Conservation (phyloP, 257 asterid species). For the Ilex asprella region DNA sequence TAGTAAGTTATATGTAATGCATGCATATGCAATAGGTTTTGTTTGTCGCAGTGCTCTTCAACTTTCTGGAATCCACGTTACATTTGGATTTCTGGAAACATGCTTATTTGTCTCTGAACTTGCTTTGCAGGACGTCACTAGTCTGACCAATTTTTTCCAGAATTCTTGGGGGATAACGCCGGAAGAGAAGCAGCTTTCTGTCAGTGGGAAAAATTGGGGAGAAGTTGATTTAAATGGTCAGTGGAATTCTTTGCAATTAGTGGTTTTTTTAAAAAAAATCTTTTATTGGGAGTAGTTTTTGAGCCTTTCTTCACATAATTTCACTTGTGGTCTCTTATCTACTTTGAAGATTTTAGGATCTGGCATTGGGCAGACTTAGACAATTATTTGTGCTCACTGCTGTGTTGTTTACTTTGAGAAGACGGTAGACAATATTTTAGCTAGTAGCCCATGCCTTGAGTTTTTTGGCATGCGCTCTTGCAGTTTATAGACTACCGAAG, state of each 20-base stretch:
- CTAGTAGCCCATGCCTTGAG: too few species aligned
- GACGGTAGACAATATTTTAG: too few species aligned
- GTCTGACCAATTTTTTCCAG: conserved; percentile 66
- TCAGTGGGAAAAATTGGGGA: conserved; percentile 98
- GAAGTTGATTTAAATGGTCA: conserved; percentile 90
- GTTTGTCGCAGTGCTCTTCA: neutral
- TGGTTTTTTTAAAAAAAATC: neutral
- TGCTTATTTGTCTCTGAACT: neutral
- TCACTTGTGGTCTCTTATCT: neutral
- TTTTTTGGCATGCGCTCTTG: too few species aligned
- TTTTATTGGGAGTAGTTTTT: neutral
- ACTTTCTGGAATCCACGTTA: neutral
- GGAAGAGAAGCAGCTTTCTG: conserved; percentile 89
- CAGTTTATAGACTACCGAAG: too few species aligned
- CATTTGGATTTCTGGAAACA: neutral
- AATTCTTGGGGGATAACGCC: conserved; percentile 58
- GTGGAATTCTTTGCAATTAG: conserved; percentile 6
- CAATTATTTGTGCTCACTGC: too few species aligned
- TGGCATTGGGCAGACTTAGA: too few species aligned
- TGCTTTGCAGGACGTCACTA: conserved; percentile 65
- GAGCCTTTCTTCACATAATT: neutral
- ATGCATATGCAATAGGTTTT: too few species aligned
- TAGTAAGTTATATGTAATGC: too few species aligned
- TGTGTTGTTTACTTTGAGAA: too few species aligned
- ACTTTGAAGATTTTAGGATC: neutral